Conservation (phyloP, 768 basidiomycete genomes). For the Lactarius pseudohatsudake region DNA sequence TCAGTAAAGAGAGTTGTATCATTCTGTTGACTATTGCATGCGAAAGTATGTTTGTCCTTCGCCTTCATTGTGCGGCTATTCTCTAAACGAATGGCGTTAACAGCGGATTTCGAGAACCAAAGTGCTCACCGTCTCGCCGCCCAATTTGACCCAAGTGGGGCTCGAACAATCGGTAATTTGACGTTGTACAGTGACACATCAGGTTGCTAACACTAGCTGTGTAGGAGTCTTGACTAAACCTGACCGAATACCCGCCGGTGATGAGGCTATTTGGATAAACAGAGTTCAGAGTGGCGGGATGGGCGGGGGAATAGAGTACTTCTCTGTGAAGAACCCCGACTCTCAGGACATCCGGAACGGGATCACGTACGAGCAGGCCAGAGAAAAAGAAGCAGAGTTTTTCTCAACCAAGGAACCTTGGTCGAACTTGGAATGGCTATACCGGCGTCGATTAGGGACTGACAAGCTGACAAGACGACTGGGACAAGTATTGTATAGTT, state of each 20-base stretch:
- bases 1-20: slow-evolving; percentile 59
- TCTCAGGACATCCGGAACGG: slow-evolving; percentile 20
- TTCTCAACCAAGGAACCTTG: slow-evolving; percentile 20
- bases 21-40: slow-evolving; percentile 61
- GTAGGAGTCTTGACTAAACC: slow-evolving; percentile 24
- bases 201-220: neutral
- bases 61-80: neutral
- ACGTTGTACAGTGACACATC: neutral
- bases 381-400: slow-evolving; percentile 17
- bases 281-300: slow-evolving; percentile 10
- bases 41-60: slow-evolving; percentile 49
- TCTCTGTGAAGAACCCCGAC: slow-evolving; percentile 28
- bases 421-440: slow-evolving; percentile 21
- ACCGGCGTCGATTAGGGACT: slow-evolving; percentile 24
- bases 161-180: slow-evolving; percentile 64
- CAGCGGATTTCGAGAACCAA: slow-evolving; percentile 82
- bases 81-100: neutral
- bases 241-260: slow-evolving; percentile 23
- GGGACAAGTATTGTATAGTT: slow-evolving; percentile 13
- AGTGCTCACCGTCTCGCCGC: slow-evolving; percentile 68
- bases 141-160: slow-evolving; percentile 56
- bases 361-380: slow-evolving; percentile 27
- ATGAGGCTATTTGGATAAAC: slow-evolving; percentile 20
- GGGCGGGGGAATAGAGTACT: slow-evolving; percentile 17
- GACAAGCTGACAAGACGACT: slow-evolving; percentile 22